phyloP scores from a whole-genome alignment of 2,329 filamentous ascomycete species.

The Colletotrichum sp. region DNA sequence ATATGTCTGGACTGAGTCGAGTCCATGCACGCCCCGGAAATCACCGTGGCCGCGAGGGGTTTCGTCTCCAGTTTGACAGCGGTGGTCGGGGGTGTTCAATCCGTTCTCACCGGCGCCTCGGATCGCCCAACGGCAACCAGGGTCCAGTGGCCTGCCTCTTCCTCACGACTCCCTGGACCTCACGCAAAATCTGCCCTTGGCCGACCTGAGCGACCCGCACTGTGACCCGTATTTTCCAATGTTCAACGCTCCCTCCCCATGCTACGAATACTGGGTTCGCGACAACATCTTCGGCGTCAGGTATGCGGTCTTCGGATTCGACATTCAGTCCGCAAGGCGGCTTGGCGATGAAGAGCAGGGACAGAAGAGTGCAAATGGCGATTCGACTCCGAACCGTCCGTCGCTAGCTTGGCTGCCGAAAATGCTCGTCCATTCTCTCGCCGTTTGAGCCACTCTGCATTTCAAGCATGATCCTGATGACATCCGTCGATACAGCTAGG shows the following conservation, averaged over 20 bases:
- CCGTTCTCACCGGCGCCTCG: not conserved
- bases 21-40: not conserved
- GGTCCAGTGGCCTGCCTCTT: not conserved
- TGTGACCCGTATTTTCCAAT: not conserved
- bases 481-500: not conserved
- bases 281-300: not conserved
- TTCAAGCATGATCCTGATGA: not conserved
- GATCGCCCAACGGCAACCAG: not conserved
- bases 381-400: not conserved
- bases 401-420: not conserved
- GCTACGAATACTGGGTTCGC: not conserved
- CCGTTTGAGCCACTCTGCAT: not conserved
- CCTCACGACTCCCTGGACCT: not conserved
- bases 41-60: not conserved
- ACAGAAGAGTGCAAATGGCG: not conserved
- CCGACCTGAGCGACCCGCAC: constrained; percentile 12
- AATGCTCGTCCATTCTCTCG: not conserved
- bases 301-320: not conserved
- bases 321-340: not conserved
- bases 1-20: not conserved
- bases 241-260: not conserved
- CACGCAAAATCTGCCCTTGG: constrained; percentile 2
- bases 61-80: not conserved
- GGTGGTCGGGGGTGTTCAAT: not conserved
- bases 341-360: not conserved